Conservation (phyloP, 306 rosid genomes). For the Quercus suber region DNA sequence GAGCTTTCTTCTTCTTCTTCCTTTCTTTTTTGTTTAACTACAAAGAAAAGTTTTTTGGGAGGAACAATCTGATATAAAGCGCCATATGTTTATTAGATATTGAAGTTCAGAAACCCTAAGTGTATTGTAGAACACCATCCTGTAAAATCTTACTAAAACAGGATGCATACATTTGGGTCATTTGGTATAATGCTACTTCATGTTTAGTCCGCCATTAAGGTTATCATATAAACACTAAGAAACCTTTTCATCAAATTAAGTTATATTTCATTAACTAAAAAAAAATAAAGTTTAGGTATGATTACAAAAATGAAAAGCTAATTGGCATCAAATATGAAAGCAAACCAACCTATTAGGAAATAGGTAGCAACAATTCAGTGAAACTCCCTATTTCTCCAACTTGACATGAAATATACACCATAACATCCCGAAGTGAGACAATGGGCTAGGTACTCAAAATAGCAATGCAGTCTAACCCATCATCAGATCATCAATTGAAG, state of each 20-base stretch:
- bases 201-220: background rate
- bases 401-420: constrained; percentile 25
- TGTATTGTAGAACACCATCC: background rate
- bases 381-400: constrained; percentile 11
- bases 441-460: constrained; percentile 15
- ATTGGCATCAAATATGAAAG: background rate
- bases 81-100: background rate
- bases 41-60: no score
- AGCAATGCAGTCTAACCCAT: constrained; percentile 18
- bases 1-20: no score
- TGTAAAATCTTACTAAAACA: background rate
- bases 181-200: background rate
- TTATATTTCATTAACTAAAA: background rate
- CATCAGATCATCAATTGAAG: constrained; percentile 20
- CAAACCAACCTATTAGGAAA: background rate
- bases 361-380: constrained; percentile 20
- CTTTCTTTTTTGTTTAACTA: no score
- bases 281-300: background rate
- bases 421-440: constrained; percentile 18
- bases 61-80: no score
- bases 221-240: background rate
- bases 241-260: background rate
- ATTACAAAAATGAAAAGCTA: constrained; percentile 13
- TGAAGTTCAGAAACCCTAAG: background rate
- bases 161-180: background rate